Base-by-base conservation (phyloP, 768 basidiomycete genomes). In the Paxillus involutus region DNA sequence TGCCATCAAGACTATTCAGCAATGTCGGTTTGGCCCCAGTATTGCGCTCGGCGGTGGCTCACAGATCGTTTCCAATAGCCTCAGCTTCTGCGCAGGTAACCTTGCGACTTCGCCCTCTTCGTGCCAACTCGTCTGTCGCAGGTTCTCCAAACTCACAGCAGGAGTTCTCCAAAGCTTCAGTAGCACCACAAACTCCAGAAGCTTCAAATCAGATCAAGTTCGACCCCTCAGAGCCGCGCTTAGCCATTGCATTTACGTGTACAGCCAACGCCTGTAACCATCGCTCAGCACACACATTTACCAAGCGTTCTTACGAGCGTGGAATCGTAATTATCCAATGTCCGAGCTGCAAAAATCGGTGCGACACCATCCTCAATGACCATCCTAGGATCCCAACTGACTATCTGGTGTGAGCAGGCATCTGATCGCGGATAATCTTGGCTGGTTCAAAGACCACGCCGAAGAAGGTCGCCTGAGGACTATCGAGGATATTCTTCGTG, bases 281-380 rank as follows among this genome's bases (percentile, higher is more conserved):
- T 56, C 86, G 96, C 3, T 95, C 92, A 9, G 86, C 91, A 6
- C 95, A 98, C 63, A 80, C 89, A 56, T 98, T 98, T 69, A 81
- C 91, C 6, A 88, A 84, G 66, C 80, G 84, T 43, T 82, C 91
- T 17, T 99, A 99, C 71, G 81, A 89, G 66, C 81, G 79, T 43
- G 96, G 96, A 0, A 85, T 98, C 48, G 95, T 98, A 3, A 76
- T 99, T 26, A 82, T 97, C 1, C 82, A 94, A 66, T 99, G 96
- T 73, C 94, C 95, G 2, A 81, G 81, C 13, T 99, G 96, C 68
- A 84, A 89, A 62, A 92, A 90, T 63, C 76, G 95, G 90, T 93
- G 65, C 49, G 85, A 71, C 30, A 35, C 40, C 36, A 35, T 24
- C 24, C 16, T 24, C 17, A 13, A 26, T 30, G 21, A 42, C 17